phyloP scores from a whole-genome alignment of 345 rosid species.

The Rhodamnia argentea region DNA sequence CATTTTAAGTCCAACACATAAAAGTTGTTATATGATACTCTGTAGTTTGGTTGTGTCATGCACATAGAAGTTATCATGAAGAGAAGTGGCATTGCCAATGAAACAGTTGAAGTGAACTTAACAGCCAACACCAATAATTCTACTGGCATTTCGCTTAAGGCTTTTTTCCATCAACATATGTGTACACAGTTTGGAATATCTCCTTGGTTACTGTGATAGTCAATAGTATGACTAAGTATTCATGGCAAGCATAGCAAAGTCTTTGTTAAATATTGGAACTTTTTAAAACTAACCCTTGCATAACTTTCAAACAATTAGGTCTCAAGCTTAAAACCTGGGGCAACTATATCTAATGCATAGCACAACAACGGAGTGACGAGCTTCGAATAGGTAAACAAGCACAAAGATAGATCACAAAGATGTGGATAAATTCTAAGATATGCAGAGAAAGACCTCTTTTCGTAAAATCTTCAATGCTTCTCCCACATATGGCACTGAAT shows the following conservation, averaged over 20 bases:
- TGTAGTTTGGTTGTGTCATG: background rate
- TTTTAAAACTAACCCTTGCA: background rate
- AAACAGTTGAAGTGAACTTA: background rate
- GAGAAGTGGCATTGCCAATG: background rate
- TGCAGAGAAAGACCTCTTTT: conserved; percentile 50
- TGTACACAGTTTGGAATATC: background rate
- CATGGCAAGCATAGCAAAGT: background rate
- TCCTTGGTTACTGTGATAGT: background rate
- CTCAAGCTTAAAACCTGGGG: background rate
- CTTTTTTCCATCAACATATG: background rate
- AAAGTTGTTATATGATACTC: background rate
- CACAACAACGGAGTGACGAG: background rate
- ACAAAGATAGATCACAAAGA: background rate
- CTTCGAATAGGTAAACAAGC: background rate
- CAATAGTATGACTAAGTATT: background rate
- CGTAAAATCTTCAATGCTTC: conserved; percentile 79
- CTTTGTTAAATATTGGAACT: background rate
- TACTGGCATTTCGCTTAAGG: background rate
- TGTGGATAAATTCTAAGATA: background rate
- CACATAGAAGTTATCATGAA: background rate
- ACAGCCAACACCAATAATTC: background rate
- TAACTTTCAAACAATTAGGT: background rate
- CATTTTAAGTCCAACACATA: background rate
- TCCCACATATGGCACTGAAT: conserved; percentile 91
- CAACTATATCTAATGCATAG: background rate